Conservation (phyloP, 306 rosid species). For the Potentilla sterilis region DNA sequence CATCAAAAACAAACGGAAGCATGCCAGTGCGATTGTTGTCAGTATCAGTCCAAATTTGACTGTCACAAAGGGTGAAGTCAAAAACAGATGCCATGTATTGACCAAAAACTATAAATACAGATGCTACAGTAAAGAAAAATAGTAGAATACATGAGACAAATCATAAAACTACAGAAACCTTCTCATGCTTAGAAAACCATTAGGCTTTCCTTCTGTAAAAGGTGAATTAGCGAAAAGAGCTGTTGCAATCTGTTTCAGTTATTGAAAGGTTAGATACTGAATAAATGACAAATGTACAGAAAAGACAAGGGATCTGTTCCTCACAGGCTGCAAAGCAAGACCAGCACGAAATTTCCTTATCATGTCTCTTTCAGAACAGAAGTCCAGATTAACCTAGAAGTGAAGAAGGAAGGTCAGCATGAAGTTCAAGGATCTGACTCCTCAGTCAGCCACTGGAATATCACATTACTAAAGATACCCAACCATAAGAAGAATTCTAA, state of each 20-base stretch:
- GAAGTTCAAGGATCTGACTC: conserved; percentile 15
- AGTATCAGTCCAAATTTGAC: conserved; percentile 95
- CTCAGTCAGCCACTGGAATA: conserved; percentile 24
- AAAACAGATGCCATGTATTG: conserved; percentile 16
- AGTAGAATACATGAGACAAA: conserved; percentile 4
- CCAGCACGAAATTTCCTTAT: conserved; percentile 91
- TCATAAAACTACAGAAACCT: conserved; percentile 47
- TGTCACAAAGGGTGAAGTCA: conserved; percentile 35
- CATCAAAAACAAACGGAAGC: conserved; percentile 95
- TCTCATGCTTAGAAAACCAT: conserved; percentile 93
- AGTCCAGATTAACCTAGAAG: conserved; percentile 90
- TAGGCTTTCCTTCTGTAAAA: conserved; percentile 90
- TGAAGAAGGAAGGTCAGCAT: conserved; percentile 12
- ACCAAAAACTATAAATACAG: not conserved
- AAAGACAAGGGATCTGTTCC: conserved; percentile 32
- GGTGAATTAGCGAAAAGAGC: conserved; percentile 99
- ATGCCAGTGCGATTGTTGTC: conserved; percentile 86
- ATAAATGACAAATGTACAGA: conserved; percentile 19
- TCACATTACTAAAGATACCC: not conserved
- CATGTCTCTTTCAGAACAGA: conserved; percentile 93
- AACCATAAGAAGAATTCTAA: not conserved
- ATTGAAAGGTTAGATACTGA: conserved; percentile 32
- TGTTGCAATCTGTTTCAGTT: conserved; percentile 82
- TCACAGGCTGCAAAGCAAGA: conserved; percentile 96
- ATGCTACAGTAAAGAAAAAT: conserved; percentile 16